Evolutionary conservation across 2,329 filamentous ascomycete species (phyloP).

Genomic region (Emericellopsis cladophorae): DNA sequence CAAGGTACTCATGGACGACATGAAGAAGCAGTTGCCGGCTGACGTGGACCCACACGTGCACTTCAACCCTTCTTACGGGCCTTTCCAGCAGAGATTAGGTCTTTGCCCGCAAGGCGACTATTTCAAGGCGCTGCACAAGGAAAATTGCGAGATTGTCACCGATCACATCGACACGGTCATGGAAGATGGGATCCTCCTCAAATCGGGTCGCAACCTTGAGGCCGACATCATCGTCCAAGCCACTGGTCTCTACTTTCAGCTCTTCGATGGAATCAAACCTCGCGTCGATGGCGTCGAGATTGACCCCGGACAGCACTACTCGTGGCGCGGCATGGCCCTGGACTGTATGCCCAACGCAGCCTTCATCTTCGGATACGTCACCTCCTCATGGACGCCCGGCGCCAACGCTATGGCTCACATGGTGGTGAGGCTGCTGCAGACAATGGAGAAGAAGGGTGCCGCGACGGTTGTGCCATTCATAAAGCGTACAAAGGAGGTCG

Average conservation of each 20-base stretch:
- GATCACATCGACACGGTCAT: constrained; percentile 35
- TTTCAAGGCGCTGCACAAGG: constrained; percentile 26
- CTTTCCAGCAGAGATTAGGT: constrained; percentile 65
- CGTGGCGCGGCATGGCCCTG: constrained; percentile 51
- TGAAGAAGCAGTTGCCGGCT: constrained; percentile 34
- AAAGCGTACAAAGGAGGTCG: constrained; percentile 9
- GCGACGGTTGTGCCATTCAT: constrained; percentile 32
- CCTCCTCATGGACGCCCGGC: constrained; percentile 51
- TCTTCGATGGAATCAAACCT: constrained; percentile 37
- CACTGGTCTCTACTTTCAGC: constrained; percentile 45
- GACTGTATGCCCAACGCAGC: constrained; percentile 48
- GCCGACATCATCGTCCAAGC: constrained; percentile 56
- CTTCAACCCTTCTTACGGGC: constrained; percentile 48
- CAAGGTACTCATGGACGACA: constrained; percentile 28
- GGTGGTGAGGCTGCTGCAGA: constrained; percentile 34
- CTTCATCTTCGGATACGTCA: constrained; percentile 49
- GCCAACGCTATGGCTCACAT: constrained; percentile 27
- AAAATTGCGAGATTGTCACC: constrained; percentile 29
- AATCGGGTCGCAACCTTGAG: constrained; percentile 31
- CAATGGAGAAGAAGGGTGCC: constrained; percentile 35
- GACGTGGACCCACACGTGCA: constrained; percentile 40
- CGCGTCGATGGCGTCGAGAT: constrained; percentile 36
- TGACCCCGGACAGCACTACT: constrained; percentile 30
- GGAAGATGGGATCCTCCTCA: constrained; percentile 25
- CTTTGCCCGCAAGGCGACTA: constrained; percentile 42